Conservation (phyloP, 805 yeast species). For the Vanderwaltozyma tropicalis region DNA sequence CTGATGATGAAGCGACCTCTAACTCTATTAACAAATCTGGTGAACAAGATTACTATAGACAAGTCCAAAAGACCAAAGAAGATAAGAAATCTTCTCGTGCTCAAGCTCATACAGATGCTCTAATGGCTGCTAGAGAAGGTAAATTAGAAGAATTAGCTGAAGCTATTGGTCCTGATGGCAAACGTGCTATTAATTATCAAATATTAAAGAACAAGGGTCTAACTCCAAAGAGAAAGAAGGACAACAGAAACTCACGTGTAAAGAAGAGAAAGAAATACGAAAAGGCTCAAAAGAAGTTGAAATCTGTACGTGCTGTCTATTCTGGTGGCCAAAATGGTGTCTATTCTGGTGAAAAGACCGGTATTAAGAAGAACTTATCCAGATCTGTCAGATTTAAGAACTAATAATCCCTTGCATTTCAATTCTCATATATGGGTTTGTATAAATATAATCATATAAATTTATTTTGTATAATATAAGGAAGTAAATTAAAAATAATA, state of each 20-base stretch:
- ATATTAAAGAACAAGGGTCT: conserved; percentile 94
- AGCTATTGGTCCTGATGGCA: conserved; percentile 61
- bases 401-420: conserved; percentile 2
- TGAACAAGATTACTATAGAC: conserved; percentile 51
- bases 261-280: conserved; percentile 97
- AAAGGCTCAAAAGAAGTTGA: conserved; percentile 85
- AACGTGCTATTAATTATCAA: conserved; percentile 91
- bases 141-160: conserved; percentile 63
- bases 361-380: conserved; percentile 91
- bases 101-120: conserved; percentile 59
- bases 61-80: conserved; percentile 38
- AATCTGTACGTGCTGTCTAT: conserved; percentile 84
- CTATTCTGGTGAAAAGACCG: conserved; percentile 90
- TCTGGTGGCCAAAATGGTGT: conserved; percentile 58
- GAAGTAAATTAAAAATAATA: background rate
- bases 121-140: conserved; percentile 76
- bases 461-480: background rate
- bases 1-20: conserved; percentile 38
- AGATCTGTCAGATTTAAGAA: conserved; percentile 63
- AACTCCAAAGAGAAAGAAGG: conserved; percentile 87
- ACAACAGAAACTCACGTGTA: conserved; percentile 88
- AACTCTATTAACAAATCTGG: conserved; percentile 34
- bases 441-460: too few species aligned
- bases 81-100: conserved; percentile 45
- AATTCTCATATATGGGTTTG: background rate